Conservation (phyloP, 768 basidiomycete genomes). For the Hygrophorus russula region DNA sequence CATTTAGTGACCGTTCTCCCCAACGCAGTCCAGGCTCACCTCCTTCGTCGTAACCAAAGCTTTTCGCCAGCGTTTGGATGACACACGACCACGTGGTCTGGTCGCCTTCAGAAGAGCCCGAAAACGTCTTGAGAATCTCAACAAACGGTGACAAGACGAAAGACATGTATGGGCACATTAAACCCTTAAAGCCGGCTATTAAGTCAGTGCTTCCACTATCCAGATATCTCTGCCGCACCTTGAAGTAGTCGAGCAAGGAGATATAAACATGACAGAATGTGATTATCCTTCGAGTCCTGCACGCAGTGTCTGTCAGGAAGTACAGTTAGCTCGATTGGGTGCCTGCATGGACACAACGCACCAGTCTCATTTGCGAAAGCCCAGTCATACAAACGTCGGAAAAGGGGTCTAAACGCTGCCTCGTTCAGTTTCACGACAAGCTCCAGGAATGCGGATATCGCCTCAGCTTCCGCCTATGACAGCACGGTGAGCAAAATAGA, state of each 20-base stretch:
- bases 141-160: slow-evolving; percentile 59
- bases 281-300: slow-evolving; percentile 27
- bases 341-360: slow-evolving; percentile 15
- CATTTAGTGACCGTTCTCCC: not conserved
- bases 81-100: slow-evolving; percentile 51
- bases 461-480: slow-evolving; percentile 36
- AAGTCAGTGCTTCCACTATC: not conserved
- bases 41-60: slow-evolving; percentile 69
- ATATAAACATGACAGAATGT: slow-evolving; percentile 70
- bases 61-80: slow-evolving; percentile 52
- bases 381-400: slow-evolving; percentile 92
- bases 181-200: slow-evolving; percentile 29
- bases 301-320: no score
- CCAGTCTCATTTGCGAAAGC: slow-evolving; percentile 55
- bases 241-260: slow-evolving; percentile 77
- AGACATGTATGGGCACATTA: slow-evolving; percentile 90
- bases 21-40: slow-evolving; percentile 29
- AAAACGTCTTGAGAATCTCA: slow-evolving; percentile 46
- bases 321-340: no score
- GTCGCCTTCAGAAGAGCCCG: slow-evolving; percentile 21
- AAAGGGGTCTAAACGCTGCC: slow-evolving; percentile 79
- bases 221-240: slow-evolving; percentile 33
- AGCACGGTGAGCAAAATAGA: not conserved
- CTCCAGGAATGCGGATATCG: slow-evolving; percentile 73
- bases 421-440: slow-evolving; percentile 91